Evolutionary conservation across 2,329 filamentous ascomycete genomes (phyloP), one percentile per base, ranked within the genome.

Genomic region (Fusarium sp.): DNA sequence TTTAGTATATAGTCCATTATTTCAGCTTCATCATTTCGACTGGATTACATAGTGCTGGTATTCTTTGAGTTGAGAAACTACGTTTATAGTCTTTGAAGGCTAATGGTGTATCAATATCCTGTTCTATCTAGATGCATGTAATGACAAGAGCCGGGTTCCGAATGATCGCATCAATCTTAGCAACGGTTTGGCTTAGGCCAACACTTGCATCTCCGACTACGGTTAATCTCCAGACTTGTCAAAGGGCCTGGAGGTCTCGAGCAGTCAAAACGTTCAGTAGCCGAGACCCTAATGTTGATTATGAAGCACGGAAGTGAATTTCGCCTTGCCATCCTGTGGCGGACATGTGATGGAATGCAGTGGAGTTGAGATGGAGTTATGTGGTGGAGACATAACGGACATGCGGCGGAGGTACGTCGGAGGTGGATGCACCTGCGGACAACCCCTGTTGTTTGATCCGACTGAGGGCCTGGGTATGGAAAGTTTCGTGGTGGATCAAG

Each of bases 221-320:
- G 4, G 13, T 6, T 13, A 43, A 3, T 8, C 4, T 20, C n/a
- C 20, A 23, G 5, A 11, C 20, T 45, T 7, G 23, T 45, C 13
- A 16, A 16, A 16, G 20, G 14, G 13, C 20, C 41, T 9, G 4
- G 1, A 25, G 14, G 13, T 20, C 2, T 25, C 6, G 7, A 45
- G 23, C 0, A 13, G 13, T 6, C 2, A 16, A 16, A 23, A 6
- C 13, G 2, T 7, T 14, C 20, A 2, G 6, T 5, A 7, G 23
- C 4, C 13, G 1, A 23, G 14, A 13, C 13, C 20, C 13, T 16
- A 16, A 25, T 16, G 41, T 5, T 23, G 7, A 25, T 45, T 27
- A 27, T 6, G 14, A 3, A 48, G 43, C 23, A 48, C 23, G 13
- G 13, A 48, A 25, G 8, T 48, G 8, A 27, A 2, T 4, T 18